Conservation (phyloP, 495 filamentous ascomycete genomes). For the Penicillium dipodomyicola region DNA sequence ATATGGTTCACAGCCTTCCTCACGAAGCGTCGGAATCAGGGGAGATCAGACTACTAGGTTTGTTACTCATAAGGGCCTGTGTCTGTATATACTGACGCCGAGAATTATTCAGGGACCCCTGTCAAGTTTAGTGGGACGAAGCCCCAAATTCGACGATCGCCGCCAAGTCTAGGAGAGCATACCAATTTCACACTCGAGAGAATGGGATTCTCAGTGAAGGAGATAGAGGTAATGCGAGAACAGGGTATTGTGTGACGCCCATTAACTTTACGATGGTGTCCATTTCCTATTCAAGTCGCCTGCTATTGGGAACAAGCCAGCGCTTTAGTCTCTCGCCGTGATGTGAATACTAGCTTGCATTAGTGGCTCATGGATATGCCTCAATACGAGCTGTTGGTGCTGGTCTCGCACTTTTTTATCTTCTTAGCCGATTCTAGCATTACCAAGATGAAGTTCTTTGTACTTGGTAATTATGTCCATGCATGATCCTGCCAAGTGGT, state of each 20-base stretch:
- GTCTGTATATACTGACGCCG: neutral
- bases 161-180: conserved; percentile 19
- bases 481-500: too few relatives aligned
- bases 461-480: too few relatives aligned
- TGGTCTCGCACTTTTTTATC: too few relatives aligned
- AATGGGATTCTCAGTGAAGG: conserved; percentile 2
- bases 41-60: conserved; percentile 22
- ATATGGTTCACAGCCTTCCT: conserved; percentile 26
- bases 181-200: conserved; percentile 11
- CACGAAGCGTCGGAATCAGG: conserved; percentile 16
- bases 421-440: too few relatives aligned
- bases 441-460: too few relatives aligned
- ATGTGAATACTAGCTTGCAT: too few relatives aligned
- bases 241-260: neutral
- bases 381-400: too few relatives aligned
- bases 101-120: conserved; percentile 44
- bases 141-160: conserved; percentile 7
- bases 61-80: neutral
- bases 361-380: too few relatives aligned
- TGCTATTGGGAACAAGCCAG: too few relatives aligned
- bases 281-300: neutral
- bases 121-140: conserved; percentile 74
- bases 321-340: too few relatives aligned
- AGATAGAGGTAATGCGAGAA: neutral
- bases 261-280: neutral